phyloP scores from a whole-genome alignment of 306 rosid genomes.

The Pyrus betulifolia region DNA sequence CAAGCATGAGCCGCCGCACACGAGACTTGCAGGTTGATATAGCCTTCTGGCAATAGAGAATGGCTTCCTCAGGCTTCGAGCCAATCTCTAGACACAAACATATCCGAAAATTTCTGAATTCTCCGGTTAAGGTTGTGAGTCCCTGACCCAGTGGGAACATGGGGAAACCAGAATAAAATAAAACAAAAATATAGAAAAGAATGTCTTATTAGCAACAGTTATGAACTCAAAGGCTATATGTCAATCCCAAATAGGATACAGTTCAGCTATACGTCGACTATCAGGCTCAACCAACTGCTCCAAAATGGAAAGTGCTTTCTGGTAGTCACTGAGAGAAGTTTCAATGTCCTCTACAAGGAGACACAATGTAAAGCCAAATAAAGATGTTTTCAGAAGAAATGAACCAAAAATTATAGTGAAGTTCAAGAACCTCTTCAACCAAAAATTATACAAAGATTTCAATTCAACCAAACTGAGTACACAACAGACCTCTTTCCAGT shows the following conservation, averaged over 20 bases:
- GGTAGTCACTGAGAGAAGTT: constrained; percentile 78
- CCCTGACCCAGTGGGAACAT: neutral
- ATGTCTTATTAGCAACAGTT: neutral
- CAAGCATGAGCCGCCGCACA: constrained; percentile 49
- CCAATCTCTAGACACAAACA: constrained; percentile 86
- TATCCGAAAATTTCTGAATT: constrained; percentile 71
- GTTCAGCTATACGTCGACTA: constrained; percentile 71
- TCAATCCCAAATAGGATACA: constrained; percentile 63
- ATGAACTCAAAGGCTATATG: neutral
- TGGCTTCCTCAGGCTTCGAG: constrained; percentile 76
- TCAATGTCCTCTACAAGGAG: constrained; percentile 81
- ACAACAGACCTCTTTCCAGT: constrained; percentile 71
- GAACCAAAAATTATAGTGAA: neutral
- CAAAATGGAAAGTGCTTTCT: constrained; percentile 71
- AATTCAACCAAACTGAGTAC: neutral
- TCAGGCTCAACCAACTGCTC: constrained; percentile 83
- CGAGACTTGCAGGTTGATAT: constrained; percentile 69
- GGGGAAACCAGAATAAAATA: neutral
- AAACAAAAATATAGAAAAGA: neutral
- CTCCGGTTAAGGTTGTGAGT: constrained; percentile 39
- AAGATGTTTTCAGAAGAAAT: neutral
- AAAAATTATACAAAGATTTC: neutral
- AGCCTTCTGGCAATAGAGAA: constrained; percentile 68
- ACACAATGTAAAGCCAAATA: constrained; percentile 17
- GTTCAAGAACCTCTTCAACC: neutral